Evolutionary conservation across 2,329 filamentous ascomycete genomes (phyloP), one percentile per base, ranked within the genome.

Genomic region (Knoxdaviesia proteae): DNA sequence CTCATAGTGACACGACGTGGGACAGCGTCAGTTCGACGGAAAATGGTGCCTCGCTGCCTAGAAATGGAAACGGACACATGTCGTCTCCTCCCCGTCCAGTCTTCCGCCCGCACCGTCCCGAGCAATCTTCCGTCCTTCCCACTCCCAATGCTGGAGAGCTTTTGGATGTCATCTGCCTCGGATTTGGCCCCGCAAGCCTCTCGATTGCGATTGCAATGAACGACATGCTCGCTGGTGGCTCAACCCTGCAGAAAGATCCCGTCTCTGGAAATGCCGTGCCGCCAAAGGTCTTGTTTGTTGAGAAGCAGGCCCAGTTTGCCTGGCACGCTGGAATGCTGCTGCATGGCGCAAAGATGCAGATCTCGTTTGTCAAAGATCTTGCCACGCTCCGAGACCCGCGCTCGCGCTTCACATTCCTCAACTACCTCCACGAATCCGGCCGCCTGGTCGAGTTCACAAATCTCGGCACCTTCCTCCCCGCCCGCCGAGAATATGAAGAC

Each of bases 281-380:
- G 45, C 81, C 84, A 40, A 84, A 81, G 56, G 77, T 93, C 4
- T 70, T 83, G 38, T 96, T 94, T 60, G 61, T 96, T 30, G 88
- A 96, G 64, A 80, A 82, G 58, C 88, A 96, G 60, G 54, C 66
- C 33, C 63, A 69, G 40, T 96, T 96, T 55, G 75, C 81, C 45
- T 96, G 88, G 88, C 88, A 96, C 59, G 77, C 84, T 0, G 88
- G 88, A 46, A 96, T 96, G 88, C 74, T 94, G 46, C 71, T 96
- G 3, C 84, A 86, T 0, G 87, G 86, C 5, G 83, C 87, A 42
- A 86, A 81, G 62, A 96, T 96, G 88, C 88, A 96, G 57, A 96
- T 96, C 51, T 92, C 84, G 7, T 96, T 94, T 64, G 71, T 96
- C 63, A 96, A 96, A 63, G 88, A 96, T 56, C 73, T 96, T 58